Base-by-base conservation (phyloP, 2,329 filamentous ascomycete genomes). In the Botryotinia globosa region DNA sequence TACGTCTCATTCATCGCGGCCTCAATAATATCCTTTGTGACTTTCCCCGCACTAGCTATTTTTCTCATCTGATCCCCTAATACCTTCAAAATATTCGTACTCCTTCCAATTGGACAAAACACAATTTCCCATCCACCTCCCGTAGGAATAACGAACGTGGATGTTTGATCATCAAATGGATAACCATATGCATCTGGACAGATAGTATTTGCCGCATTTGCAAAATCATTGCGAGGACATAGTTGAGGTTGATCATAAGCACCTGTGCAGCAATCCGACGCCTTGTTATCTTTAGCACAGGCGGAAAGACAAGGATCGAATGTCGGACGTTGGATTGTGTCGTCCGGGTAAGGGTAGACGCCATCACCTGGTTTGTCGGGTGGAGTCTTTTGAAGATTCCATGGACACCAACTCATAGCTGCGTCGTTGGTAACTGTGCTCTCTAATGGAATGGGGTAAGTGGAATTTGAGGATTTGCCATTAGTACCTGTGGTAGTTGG, bases 131-230 rank as follows among this genome's bases (percentile, higher is more conserved):
- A 96, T 0, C 92, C 92, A 34, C 91, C 92, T 29, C 93, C 92
- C 18, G 81, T 84, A 3, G 89, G 88, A 51, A 90, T 84, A 77
- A 89, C 88, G 77, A 90, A 91, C 0, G 88, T 90, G 25, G 86
- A 88, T 44, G 83, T 83, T 74, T 84, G 82, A 78, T 90, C 87
- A 76, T 89, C 87, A 81, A 88, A 89, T 68, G 91, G 90, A 80
- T 88, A 97, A 78, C 91, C 93, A 82, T 96, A 97, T 4, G 93
- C 93, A 82, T 97, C 93, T 0, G 93, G 93, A 80, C 93, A 97
- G 20, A 95, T 86, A 5, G 82, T 83, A 83, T 97, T 96, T 70
- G 92, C 91, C 18, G 85, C 85, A 73, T 84, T 87, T 76, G 90
- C 90, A 83, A 94, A 96, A 58, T 87, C 82, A 68, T 89, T 89